Percentiles rank a stretch among this genome's conserved stretches.
phyloP scores from a whole-genome alignment of 108 stramenopile species.

The Nitzschia sp. region DNA sequence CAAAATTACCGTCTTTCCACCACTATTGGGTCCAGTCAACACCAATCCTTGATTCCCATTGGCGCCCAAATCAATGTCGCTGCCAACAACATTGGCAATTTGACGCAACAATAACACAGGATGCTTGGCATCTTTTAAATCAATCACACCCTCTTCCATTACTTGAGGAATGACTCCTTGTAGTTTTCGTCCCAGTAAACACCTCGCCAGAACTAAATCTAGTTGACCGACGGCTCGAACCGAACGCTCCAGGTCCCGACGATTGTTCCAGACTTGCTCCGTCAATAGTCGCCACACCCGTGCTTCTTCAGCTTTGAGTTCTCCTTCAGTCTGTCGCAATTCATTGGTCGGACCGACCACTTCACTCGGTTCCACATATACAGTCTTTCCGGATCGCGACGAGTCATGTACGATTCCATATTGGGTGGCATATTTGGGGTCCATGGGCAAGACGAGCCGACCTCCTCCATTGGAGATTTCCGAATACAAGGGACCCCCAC shows the following conservation, averaged over 20 bases:
- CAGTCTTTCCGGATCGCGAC: constrained; percentile 86
- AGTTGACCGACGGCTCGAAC: constrained; percentile 66
- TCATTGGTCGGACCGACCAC: constrained; percentile 91
- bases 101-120: constrained; percentile 84
- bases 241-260: constrained; percentile 47
- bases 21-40: constrained; percentile 91
- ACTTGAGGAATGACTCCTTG: constrained; percentile 83
- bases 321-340: constrained; percentile 66
- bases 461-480: constrained; percentile 62
- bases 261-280: constrained; percentile 55
- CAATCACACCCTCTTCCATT: constrained; percentile 77
- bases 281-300: constrained; percentile 73
- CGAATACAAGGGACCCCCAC: constrained; percentile 68
- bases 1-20: constrained; percentile 93
- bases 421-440: constrained; percentile 46
- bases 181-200: constrained; percentile 65
- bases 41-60: constrained; percentile 82
- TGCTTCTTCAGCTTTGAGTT: constrained; percentile 78
- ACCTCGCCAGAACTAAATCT: constrained; percentile 78
- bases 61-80: constrained; percentile 80
- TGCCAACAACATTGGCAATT: constrained; percentile 78
- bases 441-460: constrained; percentile 72
- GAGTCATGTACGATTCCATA: constrained; percentile 91
- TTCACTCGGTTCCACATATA: constrained; percentile 92
- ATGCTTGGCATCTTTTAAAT: constrained; percentile 79